Percentiles rank a stretch among this genome's conserved stretches.
These are phyloP conservation scores for Linnemannia elongata DNA, from an alignment of 192 early-diverging fungal genomes.

Conservation along the genomic window DNA sequence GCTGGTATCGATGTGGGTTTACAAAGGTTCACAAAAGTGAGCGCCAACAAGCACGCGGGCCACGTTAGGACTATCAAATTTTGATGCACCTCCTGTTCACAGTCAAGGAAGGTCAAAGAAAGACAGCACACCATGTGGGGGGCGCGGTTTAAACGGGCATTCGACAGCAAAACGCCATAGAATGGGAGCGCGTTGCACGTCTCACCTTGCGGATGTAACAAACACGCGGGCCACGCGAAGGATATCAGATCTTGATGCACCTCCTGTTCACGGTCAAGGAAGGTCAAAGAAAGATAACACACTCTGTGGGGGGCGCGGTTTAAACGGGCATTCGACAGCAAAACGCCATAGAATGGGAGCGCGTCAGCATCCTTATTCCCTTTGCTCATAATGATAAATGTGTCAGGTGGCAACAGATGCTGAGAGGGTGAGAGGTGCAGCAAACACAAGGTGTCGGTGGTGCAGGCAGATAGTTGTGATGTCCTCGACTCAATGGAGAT, in stretches of 20 bases:
- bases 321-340: background rate
- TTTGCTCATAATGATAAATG: too few species aligned
- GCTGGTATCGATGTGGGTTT: slow-evolving; percentile 9
- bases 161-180: background rate
- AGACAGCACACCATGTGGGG: background rate
- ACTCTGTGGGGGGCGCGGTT: slow-evolving; percentile 9
- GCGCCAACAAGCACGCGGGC: slow-evolving; percentile 13
- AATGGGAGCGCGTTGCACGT: background rate
- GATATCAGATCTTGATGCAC: background rate
- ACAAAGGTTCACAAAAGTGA: slow-evolving; percentile 20
- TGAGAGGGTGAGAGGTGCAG: too few species aligned
- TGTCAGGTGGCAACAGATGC: too few species aligned
- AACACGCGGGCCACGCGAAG: background rate
- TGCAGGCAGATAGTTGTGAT: too few species aligned
- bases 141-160: slow-evolving; percentile 8
- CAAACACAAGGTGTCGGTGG: too few species aligned
- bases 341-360: background rate
- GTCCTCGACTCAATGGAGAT: too few species aligned
- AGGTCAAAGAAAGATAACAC: background rate
- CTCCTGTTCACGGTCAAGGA: slow-evolving; percentile 10
- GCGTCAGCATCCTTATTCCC: too few species aligned
- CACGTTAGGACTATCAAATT: background rate
- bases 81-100: slow-evolving; percentile 6
- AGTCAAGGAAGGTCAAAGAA: slow-evolving; percentile 15
- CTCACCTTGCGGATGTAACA: too few species aligned